phyloP scores from a whole-genome alignment of 345 rosid genomes.

The Trapa bicornis region DNA sequence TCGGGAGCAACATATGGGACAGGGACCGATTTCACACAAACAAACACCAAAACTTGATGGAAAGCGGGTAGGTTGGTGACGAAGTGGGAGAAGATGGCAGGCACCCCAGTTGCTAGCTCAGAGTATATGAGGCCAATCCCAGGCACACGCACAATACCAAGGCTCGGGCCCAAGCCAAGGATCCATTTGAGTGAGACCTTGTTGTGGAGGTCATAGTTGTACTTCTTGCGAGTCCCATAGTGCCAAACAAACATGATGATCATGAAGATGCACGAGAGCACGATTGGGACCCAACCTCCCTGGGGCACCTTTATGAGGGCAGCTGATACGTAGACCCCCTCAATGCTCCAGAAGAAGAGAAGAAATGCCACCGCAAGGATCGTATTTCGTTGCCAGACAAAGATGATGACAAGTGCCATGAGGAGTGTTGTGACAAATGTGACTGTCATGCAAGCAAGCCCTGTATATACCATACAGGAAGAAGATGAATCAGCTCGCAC shows the following conservation, averaged over 20 bases:
- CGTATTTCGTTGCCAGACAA: constrained; percentile 59
- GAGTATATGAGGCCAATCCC: constrained; percentile 92
- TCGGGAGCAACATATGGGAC: constrained; percentile 81
- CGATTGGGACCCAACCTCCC: constrained; percentile 91
- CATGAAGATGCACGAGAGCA: constrained; percentile 55
- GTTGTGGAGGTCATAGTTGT: constrained; percentile 85
- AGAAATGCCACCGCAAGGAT: constrained; percentile 50
- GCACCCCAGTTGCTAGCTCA: constrained; percentile 86
- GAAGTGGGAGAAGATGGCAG: constrained; percentile 90
- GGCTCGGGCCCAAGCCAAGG: constrained; percentile 90
- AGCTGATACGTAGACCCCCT: constrained; percentile 79
- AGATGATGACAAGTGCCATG: constrained; percentile 73
- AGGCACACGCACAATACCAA: constrained; percentile 88
- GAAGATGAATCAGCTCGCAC: constrained; percentile 4
- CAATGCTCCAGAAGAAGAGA: constrained; percentile 53
- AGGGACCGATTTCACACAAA: constrained; percentile 92
- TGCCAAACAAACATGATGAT: constrained; percentile 80
- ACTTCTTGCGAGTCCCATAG: constrained; percentile 82
- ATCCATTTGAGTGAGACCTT: constrained; percentile 88
- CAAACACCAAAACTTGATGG: constrained; percentile 78
- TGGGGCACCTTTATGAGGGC: constrained; percentile 66
- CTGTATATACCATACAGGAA: constrained; percentile 28
- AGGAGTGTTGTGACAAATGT: constrained; percentile 83
- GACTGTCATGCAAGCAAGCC: constrained; percentile 80
- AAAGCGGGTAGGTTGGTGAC: constrained; percentile 93